A percentile compares a stretch with the other conserved stretches of the same genome.
Evolutionary conservation across 495 filamentous ascomycete species (phyloP).

Genomic region (Podospora pseudocomata): DNA sequence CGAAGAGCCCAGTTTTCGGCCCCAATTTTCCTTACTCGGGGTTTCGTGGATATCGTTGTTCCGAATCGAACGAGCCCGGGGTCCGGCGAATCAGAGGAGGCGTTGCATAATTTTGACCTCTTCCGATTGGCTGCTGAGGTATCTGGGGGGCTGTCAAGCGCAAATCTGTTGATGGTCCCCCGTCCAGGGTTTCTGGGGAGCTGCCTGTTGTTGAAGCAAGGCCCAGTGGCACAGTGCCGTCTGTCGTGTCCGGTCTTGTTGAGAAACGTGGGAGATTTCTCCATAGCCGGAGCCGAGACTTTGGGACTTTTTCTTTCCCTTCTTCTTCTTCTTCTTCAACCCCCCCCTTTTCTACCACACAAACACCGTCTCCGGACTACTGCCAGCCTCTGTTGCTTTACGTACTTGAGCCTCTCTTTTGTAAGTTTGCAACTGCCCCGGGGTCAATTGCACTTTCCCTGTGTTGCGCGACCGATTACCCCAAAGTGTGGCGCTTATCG

Average conservation of each 20-base stretch:
- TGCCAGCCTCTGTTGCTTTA: background rate
- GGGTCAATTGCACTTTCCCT: background rate
- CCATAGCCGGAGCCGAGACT: constrained; percentile 14
- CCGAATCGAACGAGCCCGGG: constrained; percentile 19
- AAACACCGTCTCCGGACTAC: background rate
- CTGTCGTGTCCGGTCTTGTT: constrained; percentile 12
- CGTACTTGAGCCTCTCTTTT: background rate
- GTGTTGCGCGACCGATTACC: constrained; percentile 1
- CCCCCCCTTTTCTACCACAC: constrained; percentile 12
- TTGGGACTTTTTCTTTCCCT: constrained; percentile 17
- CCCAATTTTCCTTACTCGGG: constrained; percentile 6
- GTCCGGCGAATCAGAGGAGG: constrained; percentile 20
- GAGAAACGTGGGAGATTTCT: constrained; percentile 10
- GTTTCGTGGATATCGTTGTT: constrained; percentile 15
- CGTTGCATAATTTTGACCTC: constrained; percentile 11
- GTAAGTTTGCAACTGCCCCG: background rate
- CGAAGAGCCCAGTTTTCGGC: background rate
- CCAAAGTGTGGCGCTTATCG: background rate
- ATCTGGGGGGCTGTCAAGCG: constrained; percentile 16
- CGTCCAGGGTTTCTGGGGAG: constrained; percentile 3
- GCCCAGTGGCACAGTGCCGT: constrained; percentile 8
- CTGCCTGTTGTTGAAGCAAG: constrained; percentile 1
- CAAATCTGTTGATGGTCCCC: constrained; percentile 1
- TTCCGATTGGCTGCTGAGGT: constrained; percentile 17
- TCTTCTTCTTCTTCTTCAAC: constrained; percentile 16